Conservation (phyloP, 2,329 filamentous ascomycete species). For the Westerdykella sp. region DNA sequence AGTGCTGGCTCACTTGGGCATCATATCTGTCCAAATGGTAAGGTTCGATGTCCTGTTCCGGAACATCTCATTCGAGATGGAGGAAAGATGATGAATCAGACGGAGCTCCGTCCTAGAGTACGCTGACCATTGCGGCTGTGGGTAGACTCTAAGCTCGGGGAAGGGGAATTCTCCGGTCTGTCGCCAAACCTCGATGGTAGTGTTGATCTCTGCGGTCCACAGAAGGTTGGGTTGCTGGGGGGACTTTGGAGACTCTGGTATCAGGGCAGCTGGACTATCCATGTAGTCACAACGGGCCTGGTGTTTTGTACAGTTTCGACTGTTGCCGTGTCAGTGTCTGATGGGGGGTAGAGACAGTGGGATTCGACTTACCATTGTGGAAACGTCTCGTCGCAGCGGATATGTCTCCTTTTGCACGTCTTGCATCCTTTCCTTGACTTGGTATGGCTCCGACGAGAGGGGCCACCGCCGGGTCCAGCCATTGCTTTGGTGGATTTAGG, state of each 20-base stretch:
- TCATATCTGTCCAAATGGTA: conserved; percentile 86
- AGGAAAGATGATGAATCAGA: conserved; percentile 83
- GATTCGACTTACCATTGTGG: conserved; percentile 73
- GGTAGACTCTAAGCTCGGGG: conserved; percentile 69
- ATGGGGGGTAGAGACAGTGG: background rate
- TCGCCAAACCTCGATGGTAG: conserved; percentile 75
- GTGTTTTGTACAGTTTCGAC: conserved; percentile 98
- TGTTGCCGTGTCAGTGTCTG: conserved; percentile 37
- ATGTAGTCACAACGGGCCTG: conserved; percentile 98
- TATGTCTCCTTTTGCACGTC: conserved; percentile 95
- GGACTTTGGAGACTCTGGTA: conserved; percentile 47
- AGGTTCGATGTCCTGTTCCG: conserved; percentile 72
- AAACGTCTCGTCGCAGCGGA: conserved; percentile 94
- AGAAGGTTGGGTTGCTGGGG: conserved; percentile 59
- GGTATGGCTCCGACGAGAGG: conserved; percentile 86
- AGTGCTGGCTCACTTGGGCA: conserved; percentile 66
- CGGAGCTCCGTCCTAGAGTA: conserved; percentile 75
- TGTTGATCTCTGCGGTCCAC: conserved; percentile 81
- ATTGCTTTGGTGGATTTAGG: conserved; percentile 44
- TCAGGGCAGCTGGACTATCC: conserved; percentile 66
- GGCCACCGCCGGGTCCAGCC: conserved; percentile 92
- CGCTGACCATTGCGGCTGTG: conserved; percentile 64
- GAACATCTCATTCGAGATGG: conserved; percentile 76
- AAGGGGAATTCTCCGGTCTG: conserved; percentile 80
- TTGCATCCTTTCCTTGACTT: conserved; percentile 98